Conservation (phyloP, 2,329 filamentous ascomycete genomes). For the Tolypocladium capitatum region DNA sequence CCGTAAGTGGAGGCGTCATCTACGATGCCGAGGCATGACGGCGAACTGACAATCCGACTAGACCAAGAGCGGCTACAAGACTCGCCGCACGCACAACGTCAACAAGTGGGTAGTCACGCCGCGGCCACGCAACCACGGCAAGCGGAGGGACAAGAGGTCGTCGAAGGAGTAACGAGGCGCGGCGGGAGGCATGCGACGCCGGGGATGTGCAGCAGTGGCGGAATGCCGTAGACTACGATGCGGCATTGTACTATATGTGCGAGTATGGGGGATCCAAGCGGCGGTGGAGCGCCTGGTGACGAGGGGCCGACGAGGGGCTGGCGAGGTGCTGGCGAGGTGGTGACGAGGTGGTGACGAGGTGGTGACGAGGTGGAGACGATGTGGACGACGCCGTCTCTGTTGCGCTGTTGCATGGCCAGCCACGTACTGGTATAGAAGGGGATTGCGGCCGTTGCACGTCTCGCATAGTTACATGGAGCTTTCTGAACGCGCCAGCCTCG, state of each 20-base stretch:
- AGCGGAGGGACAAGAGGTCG: constrained; percentile 55
- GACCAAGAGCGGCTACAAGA: constrained; percentile 86
- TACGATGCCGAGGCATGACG: not conserved
- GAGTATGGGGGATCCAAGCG: constrained; percentile 1
- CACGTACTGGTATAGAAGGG: not conserved
- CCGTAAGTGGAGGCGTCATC: constrained; percentile 46
- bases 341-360: too few relatives aligned
- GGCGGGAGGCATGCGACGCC: not conserved
- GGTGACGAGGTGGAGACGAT: not conserved
- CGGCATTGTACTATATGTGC: constrained; percentile 21
- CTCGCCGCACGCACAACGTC: constrained; percentile 71
- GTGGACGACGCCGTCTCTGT: not conserved
- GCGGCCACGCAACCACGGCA: constrained; percentile 79
- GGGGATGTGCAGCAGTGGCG: not conserved
- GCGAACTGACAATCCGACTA: constrained; percentile 12
- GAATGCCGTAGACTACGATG: constrained; percentile 16
- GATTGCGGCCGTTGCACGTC: not conserved
- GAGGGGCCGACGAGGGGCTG: too few relatives aligned
- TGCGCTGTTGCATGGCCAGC: too few relatives aligned
- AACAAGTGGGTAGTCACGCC: constrained; percentile 86
- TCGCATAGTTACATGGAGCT: too few relatives aligned
- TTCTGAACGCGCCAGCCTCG: too few relatives aligned
- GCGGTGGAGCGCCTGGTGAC: not conserved
- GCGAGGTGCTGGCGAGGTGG: too few relatives aligned
- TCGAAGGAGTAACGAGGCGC: constrained; percentile 12